Base-by-base conservation (phyloP, 768 basidiomycete genomes). In the Mycena amicta region DNA sequence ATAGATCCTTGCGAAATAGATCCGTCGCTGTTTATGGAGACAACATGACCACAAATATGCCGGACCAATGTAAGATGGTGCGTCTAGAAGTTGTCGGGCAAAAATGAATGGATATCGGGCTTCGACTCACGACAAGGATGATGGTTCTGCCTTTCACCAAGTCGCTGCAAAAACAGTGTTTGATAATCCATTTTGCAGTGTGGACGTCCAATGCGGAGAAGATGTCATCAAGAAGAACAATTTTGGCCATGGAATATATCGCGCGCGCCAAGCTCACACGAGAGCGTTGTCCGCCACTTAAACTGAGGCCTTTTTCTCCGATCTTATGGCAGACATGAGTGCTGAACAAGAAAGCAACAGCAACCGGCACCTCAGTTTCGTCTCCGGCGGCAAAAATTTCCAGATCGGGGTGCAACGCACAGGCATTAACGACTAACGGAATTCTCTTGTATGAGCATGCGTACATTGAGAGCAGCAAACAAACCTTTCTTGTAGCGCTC, bases 191-290 rank as follows among this genome's bases (percentile, higher is more conserved):
- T 52, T 79, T 75, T 8, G 79, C 74, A 2, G 83, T 84, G 57
- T 82, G 76, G 6, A 82, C 79, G 65, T 84, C 83, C 25, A 83
- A 67, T 1, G 80, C 78, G 16, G 80, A 76, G 25, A 83, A 70
- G 11, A 85, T 77, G 61, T 87, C 85, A 60, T 87, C 86, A 25
- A 87, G 71, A 5, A 88, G 71, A 5, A 88, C 62, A n/a, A 78
- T 79, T 16, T 78, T 67, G 0, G 84, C 81, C 23, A 71, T 67
- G 4, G 82, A 83, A 67, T 88, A 88, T 1, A 86, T 72, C 0
- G 85, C 84, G 5, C 85, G 74, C 3, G 86, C 86, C 5, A 63
- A 33, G 22, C 85, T 82, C 39, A 87, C 71, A 27, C 85, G 68
- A 43, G 66, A 80, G 72, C 86, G 84, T 66, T 85, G 84, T 31